These are phyloP conservation scores for Cyberlindnera maritima DNA, from an alignment of 805 yeast genomes.

Conservation along the genomic window DNA sequence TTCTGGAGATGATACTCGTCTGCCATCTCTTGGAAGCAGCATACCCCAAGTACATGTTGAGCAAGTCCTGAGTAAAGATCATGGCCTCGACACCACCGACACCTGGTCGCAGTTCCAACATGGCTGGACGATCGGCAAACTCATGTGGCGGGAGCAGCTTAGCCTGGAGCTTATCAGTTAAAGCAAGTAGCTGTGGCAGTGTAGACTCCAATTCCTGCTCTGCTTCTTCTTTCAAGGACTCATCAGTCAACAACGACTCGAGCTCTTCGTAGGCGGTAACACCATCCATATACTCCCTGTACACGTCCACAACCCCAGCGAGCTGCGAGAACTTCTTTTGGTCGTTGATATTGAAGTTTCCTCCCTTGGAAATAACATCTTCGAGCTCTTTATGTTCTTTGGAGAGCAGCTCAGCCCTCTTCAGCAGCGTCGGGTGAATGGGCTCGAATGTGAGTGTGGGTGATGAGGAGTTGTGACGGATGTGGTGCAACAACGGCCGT, in stretches of 20 bases:
- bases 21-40: conserved; percentile 70
- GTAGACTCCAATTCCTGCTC: conserved; percentile 49
- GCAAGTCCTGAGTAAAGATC: conserved; percentile 76
- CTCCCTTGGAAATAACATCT: conserved; percentile 39
- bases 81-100: conserved; percentile 95
- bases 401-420: conserved; percentile 43
- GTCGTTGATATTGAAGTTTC: conserved; percentile 41
- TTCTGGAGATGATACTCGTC: conserved; percentile 53
- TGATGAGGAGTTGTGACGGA: conserved; percentile 6
- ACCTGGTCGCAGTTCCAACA: conserved; percentile 89
- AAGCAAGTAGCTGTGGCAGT: conserved; percentile 41
- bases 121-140: conserved; percentile 71
- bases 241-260: conserved; percentile 44
- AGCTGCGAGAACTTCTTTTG: conserved; percentile 49
- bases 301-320: conserved; percentile 41
- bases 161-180: conserved; percentile 47
- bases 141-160: conserved; percentile 73
- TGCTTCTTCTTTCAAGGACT: conserved; percentile 56
- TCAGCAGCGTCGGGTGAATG: conserved; percentile 50
- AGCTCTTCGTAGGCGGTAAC: conserved; percentile 36
- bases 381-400: conserved; percentile 43
- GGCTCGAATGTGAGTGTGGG: conserved; percentile 22
- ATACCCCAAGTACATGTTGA: conserved; percentile 77
- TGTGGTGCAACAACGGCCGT: not conserved
- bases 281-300: conserved; percentile 35